Conservation (phyloP, 495 filamentous ascomycete genomes). For the Arthonia radiata region DNA sequence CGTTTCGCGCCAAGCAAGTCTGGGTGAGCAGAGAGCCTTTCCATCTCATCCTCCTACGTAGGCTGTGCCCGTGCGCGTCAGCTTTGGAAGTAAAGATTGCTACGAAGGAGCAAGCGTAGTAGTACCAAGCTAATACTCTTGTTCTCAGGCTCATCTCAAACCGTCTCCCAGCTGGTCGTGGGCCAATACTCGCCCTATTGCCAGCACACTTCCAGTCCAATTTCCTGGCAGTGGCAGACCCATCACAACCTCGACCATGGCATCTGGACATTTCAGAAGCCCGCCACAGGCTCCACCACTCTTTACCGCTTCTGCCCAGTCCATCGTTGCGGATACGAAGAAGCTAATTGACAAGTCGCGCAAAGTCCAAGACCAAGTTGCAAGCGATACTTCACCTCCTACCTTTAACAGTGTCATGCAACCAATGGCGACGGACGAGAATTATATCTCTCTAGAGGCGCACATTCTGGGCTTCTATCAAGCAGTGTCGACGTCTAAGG, state of each 20-base stretch:
- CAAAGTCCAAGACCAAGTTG: slow-evolving; percentile 48
- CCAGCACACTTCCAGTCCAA: too few relatives aligned
- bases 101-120: too few relatives aligned
- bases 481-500: slow-evolving; percentile 40
- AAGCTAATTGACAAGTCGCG: slow-evolving; percentile 43
- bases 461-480: slow-evolving; percentile 47
- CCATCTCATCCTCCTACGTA: slow-evolving; percentile 6
- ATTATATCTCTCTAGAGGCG: slow-evolving; percentile 18
- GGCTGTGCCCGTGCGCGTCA: slow-evolving; percentile 13
- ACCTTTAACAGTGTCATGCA: slow-evolving; percentile 38
- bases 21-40: slow-evolving; percentile 11
- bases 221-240: too few relatives aligned
- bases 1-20: slow-evolving; percentile 34
- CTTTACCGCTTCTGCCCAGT: slow-evolving; percentile 61
- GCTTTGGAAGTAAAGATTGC: too few relatives aligned
- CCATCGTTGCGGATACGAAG: slow-evolving; percentile 54
- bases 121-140: too few relatives aligned
- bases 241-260: slow-evolving; percentile 41
- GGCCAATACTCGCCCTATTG: too few relatives aligned
- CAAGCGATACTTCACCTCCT: slow-evolving; percentile 38
- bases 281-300: slow-evolving; percentile 68
- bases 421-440: slow-evolving; percentile 45
- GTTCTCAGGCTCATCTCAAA: too few relatives aligned
- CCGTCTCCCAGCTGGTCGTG: too few relatives aligned
- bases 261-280: slow-evolving; percentile 34